phyloP scores from a whole-genome alignment of 495 filamentous ascomycete species.

The Penicillium atrosanguineum region DNA sequence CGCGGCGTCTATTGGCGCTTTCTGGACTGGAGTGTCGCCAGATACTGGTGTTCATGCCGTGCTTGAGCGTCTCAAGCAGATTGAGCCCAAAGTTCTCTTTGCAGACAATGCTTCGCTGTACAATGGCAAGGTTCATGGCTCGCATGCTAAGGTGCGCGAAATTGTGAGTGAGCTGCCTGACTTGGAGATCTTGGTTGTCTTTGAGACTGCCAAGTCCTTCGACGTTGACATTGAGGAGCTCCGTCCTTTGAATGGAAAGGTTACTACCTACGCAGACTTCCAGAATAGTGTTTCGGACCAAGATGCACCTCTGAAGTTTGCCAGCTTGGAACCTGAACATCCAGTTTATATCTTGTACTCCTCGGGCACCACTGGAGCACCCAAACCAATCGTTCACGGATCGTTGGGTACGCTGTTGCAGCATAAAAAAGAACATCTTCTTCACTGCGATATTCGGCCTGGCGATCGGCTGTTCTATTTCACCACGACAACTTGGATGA shows the following conservation, averaged over 20 bases:
- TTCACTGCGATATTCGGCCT: conserved; percentile 74
- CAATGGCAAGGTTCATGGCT: conserved; percentile 79
- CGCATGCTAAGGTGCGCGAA: conserved; percentile 67
- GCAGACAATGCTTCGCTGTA: conserved; percentile 84
- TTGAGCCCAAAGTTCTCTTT: conserved; percentile 76
- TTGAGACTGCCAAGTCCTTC: conserved; percentile 56
- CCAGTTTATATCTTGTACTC: conserved; percentile 89
- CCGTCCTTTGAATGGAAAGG: conserved; percentile 45
- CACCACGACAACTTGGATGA: conserved; percentile 93
- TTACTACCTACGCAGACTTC: conserved; percentile 52
- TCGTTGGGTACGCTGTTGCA: conserved; percentile 84
- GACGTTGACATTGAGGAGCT: conserved; percentile 51
- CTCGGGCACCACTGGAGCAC: conserved; percentile 83
- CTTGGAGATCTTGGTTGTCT: conserved; percentile 65
- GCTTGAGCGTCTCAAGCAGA: conserved; percentile 77
- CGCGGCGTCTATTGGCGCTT: conserved; percentile 73
- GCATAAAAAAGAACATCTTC: conserved; percentile 88
- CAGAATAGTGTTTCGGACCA: conserved; percentile 37
- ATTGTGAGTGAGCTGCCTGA: conserved; percentile 62
- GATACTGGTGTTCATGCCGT: conserved; percentile 80
- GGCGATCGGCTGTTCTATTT: conserved; percentile 76
- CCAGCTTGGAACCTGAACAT: conserved; percentile 73
- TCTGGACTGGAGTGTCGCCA: conserved; percentile 87
- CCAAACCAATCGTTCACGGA: conserved; percentile 90
- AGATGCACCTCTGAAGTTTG: conserved; percentile 57